Evolutionary conservation across 2,329 filamentous ascomycete genomes (phyloP), one percentile per base, ranked within the genome.

Genomic region (Diplodia scrobiculata): DNA sequence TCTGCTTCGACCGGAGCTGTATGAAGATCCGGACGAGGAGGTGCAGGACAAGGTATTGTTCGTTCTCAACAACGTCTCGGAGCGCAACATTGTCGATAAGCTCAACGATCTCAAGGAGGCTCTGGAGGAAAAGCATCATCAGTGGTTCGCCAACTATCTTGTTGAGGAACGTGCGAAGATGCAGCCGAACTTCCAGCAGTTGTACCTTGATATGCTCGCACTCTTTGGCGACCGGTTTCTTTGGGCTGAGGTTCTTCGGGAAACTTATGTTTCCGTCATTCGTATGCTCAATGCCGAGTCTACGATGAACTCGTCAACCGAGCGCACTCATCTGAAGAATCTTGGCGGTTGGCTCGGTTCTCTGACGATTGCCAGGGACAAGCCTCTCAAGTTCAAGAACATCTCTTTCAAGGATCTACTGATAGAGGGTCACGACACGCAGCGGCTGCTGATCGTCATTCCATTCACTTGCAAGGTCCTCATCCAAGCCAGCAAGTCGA

Each of bases 401-500:
- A 93, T 99, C 68, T 96, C 94, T 1, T 98, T 99, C 84, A 96
- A 96, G 78, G 92, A 98, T 73, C 83, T 99, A 5, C 84, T 99
- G 4, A 89, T 97, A 52, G 95, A 99, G 78, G 95, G 91, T 0
- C 93, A 94, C 70, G 92, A 98, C 72, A 95, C 91, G 2, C 92
- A 98, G 77, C 88, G 95, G 58, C 84, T 99, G 34, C 86, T 97
- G 47, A 87, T 98, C 47, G 94, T 95, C 55, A 96, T 99, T 67
- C 95, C 95, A 0, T 99, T 99, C 76, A 95, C 96, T 63, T 99
- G 95, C 85, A 98, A 97, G 78, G 92, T 97, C 5, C 82, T 99
- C 25, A 86, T 90, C 25, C 92, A 97, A 75, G 93, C 92, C 21
- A 88, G 87, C 45, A 86, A 87, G 60, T 98, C 95, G 0, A 90